Evolutionary conservation across 2,329 filamentous ascomycete genomes (phyloP).

Genomic region (Thelonectria discophora): DNA sequence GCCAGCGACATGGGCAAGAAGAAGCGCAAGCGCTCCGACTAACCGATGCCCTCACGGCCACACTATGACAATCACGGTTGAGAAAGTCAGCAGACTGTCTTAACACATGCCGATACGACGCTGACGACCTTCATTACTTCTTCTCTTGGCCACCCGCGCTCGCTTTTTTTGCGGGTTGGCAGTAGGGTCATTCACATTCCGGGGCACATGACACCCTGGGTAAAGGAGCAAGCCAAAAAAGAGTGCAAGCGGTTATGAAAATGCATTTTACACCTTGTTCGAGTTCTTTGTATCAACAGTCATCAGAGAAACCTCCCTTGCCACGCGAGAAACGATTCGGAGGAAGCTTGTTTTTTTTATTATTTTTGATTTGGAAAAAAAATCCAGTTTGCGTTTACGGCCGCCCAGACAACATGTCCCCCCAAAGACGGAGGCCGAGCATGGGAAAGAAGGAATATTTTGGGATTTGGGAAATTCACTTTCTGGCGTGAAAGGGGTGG

Average conservation of each 20-base stretch:
- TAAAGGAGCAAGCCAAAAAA: constrained; percentile 50
- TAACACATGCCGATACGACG: constrained; percentile 47
- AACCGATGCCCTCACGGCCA: constrained; percentile 40
- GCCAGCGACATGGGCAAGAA: constrained; percentile 58
- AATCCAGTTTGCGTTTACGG: constrained; percentile 35
- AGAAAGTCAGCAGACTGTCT: constrained; percentile 35
- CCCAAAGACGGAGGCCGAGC: constrained; percentile 32
- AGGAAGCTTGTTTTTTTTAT: constrained; percentile 41
- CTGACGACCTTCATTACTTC: constrained; percentile 44
- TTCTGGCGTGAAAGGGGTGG: constrained; percentile 35
- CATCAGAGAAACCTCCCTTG: constrained; percentile 44
- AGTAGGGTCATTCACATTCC: constrained; percentile 43
- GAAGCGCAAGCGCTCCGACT: constrained; percentile 81
- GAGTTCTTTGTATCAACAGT: constrained; percentile 57
- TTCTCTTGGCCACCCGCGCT: constrained; percentile 37
- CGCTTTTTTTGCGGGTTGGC: constrained; percentile 35
- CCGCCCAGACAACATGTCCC: constrained; percentile 16
- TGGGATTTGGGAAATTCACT: constrained; percentile 27
- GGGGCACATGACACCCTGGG: constrained; percentile 43
- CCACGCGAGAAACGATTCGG: constrained; percentile 41
- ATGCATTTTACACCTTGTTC: constrained; percentile 51
- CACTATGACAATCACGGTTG: constrained; percentile 31
- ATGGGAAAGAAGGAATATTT: constrained; percentile 34
- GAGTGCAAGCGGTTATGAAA: constrained; percentile 50
- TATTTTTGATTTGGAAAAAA: constrained; percentile 30